Base-by-base conservation (phyloP, 176 grass and related monocot species). In the Musa schizocarpa region DNA sequence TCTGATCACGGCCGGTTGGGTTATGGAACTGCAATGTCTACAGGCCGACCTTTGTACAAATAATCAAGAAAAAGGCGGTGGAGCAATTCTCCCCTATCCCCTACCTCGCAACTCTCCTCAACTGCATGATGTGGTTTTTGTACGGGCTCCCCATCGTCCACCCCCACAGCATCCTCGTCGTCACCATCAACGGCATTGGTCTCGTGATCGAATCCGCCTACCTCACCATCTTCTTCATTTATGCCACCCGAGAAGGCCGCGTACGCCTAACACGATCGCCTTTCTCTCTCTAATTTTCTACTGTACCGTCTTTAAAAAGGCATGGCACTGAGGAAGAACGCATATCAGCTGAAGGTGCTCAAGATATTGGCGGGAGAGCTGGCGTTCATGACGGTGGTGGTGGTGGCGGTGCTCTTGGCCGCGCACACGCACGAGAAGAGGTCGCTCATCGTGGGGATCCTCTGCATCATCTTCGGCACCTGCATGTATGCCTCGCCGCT, bases 161-260 rank as follows among this genome's bases (percentile, higher is more conserved):
- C 76, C 93, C 93, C 4, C 81, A 96, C 81, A 88, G 87, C 72
- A 72, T 90, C 62, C 89, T 88, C 26, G 89, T 96, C 52, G 72
- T 85, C 89, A 92, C 87, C 66, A 96, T 96, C 74, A 96, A 96
- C 52, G 87, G 87, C 56, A 50, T 87, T 19, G 93, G 93, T 11
- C 69, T 96, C 57, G 65, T 76, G 54, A 50, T 96, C 53, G 93
- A 96, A 81, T 24, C 52, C 52, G 1, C 26, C 50, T 96, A 92
- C 87, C 79, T 96, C 72, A 29, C 73, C 81, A 82, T 90, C 68
- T 96, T 83, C 76, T 86, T 96, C 70, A 4, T 70, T 65, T 96
- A 79, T 74, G 48, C 87, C 9, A 16, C 71, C 21, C 71, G 17
- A 1, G 29, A 74, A 54, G 80, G 77, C 58, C 89, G 93, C 13